Evolutionary conservation across 495 filamentous ascomycete species (phyloP).

Genomic region (Thozetella sp.): DNA sequence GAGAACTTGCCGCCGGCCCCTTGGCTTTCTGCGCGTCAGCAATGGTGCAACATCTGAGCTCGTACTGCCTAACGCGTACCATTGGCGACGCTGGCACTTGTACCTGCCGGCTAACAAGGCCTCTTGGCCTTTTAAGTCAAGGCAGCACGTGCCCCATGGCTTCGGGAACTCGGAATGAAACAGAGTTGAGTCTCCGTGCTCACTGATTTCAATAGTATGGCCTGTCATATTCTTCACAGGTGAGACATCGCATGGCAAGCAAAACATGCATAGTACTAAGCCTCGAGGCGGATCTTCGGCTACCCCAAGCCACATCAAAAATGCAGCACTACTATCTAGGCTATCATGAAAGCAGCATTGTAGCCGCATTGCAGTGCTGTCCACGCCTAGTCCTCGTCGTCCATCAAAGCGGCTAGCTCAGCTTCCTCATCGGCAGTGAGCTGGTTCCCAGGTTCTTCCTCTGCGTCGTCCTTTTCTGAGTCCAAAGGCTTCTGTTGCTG

Average conservation of each 20-base stretch:
- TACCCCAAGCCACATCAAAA: too few relatives aligned
- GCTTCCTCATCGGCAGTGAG: slow-evolving; percentile 83
- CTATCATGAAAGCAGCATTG: too few relatives aligned
- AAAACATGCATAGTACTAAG: not conserved
- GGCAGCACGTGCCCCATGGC: not conserved
- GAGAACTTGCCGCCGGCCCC: too few relatives aligned
- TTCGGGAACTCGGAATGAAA: not conserved
- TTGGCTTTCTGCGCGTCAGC: too few relatives aligned
- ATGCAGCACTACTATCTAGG: too few relatives aligned
- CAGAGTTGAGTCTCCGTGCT: not conserved
- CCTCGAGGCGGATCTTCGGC: not conserved
- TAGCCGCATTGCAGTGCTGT: too few relatives aligned
- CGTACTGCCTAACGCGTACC: too few relatives aligned
- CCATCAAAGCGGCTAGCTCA: slow-evolving; percentile 88
- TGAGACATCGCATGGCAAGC: not conserved
- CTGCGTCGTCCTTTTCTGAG: slow-evolving; percentile 38
- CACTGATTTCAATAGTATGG: not conserved
- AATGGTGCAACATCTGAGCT: too few relatives aligned
- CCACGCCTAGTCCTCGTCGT: slow-evolving; percentile 57
- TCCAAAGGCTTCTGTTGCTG: slow-evolving; percentile 49
- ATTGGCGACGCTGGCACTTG: too few relatives aligned
- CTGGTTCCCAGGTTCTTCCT: slow-evolving; percentile 36
- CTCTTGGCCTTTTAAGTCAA: not conserved
- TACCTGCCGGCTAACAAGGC: not conserved
- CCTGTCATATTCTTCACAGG: not conserved